Conservation (phyloP, 176 grass and related monocot species). For the Ampelocalamus luodianensis region DNA sequence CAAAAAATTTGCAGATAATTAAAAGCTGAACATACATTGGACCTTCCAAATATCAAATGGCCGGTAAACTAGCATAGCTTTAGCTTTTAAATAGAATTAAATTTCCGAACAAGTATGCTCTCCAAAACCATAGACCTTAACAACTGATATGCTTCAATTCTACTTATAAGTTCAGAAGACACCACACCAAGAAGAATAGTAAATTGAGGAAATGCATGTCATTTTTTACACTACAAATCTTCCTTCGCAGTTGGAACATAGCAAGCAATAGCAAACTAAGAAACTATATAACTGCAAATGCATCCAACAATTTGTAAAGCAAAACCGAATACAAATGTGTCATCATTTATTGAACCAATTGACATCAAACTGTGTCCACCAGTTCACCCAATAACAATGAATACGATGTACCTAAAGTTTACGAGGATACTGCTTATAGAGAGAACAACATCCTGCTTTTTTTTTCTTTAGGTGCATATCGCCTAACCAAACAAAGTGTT, state of each 20-base stretch:
- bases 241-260: neutral
- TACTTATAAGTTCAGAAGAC: neutral
- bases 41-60: neutral
- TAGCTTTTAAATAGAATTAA: too few relatives aligned
- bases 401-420: conserved; percentile 57
- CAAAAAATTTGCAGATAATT: neutral
- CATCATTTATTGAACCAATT: conserved; percentile 67
- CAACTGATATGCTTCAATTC: neutral
- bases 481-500: too few relatives aligned
- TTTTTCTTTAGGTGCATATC: conserved; percentile 30
- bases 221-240: neutral
- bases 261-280: neutral
- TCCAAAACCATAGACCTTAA: neutral
- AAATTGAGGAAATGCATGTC: neutral
- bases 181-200: neutral
- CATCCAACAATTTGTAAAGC: neutral
- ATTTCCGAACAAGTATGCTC: neutral
- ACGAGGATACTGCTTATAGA: conserved; percentile 43
- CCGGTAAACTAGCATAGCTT: neutral
- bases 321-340: conserved; percentile 28
- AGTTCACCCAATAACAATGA: conserved; percentile 71
- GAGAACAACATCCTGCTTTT: conserved; percentile 49
- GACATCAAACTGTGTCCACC: conserved; percentile 39
- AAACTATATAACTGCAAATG: neutral
- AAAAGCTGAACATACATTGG: neutral